Evolutionary conservation across 805 yeast genomes (phyloP), one percentile per base, ranked within the genome.

Genomic region (Diddensiella santjacobensis): DNA sequence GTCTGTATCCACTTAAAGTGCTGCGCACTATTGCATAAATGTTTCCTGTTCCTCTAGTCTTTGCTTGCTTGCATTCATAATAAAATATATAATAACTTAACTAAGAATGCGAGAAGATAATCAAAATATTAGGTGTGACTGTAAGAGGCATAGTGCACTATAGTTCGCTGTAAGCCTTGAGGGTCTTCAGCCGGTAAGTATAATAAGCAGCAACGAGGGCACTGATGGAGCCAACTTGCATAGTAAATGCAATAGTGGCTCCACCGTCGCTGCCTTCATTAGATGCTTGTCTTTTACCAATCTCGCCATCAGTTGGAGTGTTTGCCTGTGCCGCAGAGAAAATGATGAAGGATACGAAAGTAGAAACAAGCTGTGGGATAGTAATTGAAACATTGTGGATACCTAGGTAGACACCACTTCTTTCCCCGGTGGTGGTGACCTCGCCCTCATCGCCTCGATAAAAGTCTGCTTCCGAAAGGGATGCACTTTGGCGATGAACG

Each of bases 361-460:
- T 67, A 3, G 71, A 67, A 1, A 69, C 54, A 22, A 69, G 58
- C 53, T 69, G 73, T 5, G 73, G 73, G 5, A 68, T 46, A 4
- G 71, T 67, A 42, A 69, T 57, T 4, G 72, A 66, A 3, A 66
- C 65, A 45, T 69, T 69, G 58, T 66, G 72, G 17, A 69, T 58
- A 2, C 73, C 73, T 15, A 69, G 58, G 44, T 64, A 66, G 4
- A 67, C 58, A 1, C 73, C 73, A 3, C 70, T 60, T 20, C 61
- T 54, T 37, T 64, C 64, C 23, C 57, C 52, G 2, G 58, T 47
- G 13, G 50, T 40, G 6, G 22, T n/a, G 6, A 23, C 22, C n/a
- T 23, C 29, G 18, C 37, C 48, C 26, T 22, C 40, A 15, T 47
- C 50, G 10, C 18, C 42, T 4, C 20, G 3, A 24, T 36, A 48